These are phyloP conservation scores for Articulospora tetracladia DNA, from an alignment of 495 filamentous ascomycete genomes.

Conservation along the genomic window DNA sequence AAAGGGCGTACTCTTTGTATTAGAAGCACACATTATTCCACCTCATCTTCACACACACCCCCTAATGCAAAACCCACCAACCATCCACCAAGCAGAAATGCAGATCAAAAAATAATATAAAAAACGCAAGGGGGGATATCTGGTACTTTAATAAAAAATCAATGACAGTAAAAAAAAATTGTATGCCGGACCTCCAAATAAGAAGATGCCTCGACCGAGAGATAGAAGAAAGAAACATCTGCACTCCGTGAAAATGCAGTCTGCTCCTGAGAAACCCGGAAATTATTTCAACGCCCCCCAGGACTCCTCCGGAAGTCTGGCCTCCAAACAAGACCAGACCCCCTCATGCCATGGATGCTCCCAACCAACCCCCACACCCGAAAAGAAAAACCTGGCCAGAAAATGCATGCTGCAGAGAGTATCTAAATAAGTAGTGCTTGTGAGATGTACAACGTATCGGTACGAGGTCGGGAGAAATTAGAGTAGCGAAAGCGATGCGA, in stretches of 20 bases:
- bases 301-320: neutral
- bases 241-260: constrained; percentile 9
- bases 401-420: neutral
- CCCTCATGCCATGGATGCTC: neutral
- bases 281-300: neutral
- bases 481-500: neutral
- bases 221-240: neutral
- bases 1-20: neutral
- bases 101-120: neutral
- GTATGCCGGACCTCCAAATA: too few species aligned
- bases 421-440: too few species aligned
- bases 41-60: too few species aligned
- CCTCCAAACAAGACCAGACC: neutral
- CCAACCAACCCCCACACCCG: neutral
- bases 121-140: neutral
- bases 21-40: neutral
- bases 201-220: neutral
- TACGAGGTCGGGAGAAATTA: neutral
- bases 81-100: constrained; percentile 1
- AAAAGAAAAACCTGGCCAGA: neutral
- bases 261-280: neutral
- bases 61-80: neutral
- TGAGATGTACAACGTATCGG: neutral
- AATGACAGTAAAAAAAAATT: neutral
- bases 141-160: neutral